Evolutionary conservation across 2,329 filamentous ascomycete genomes (phyloP), one percentile per base, ranked within the genome.

Genomic region (Sporothrix curviconia): DNA sequence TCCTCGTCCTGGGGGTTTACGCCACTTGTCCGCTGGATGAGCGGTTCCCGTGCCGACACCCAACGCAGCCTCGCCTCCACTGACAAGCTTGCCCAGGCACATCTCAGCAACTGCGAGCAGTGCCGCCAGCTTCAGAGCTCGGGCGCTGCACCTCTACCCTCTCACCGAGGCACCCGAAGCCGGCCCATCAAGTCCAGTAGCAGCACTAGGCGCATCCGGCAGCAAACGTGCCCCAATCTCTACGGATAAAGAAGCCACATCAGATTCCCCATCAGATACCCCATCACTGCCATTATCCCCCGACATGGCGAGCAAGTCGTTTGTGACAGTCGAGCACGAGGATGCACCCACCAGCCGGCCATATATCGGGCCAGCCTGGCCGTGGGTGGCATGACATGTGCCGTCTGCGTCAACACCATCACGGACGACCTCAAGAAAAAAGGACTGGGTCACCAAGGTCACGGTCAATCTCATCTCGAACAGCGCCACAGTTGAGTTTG

Each of bases 321-420:
- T 71, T 44, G 67, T 76, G 9, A 68, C 69, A 6, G 64, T 75
- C 34, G 71, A 73, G 51, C 65, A 67, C 17, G 67, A 66, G 5
- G 66, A 68, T 3, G 62, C 65, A 8, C 64, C 68, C 19, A 60
- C 68, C 9, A 65, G 63, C 34, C 64, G 64, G 28, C 63, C 62
- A n/a, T 64, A n/a, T 84, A 78, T 75, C 70, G 75, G 39, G 80
- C 76, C 2, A 77, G 73, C 0, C 61, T 84, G n/a, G 81, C 84
- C 19, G 78, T 91, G 40, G 82, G 78, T 28, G 87, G 87, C 54
- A 90, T 91, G 86, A 89, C 84, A 4, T 90, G 87, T 67, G 82
- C 83, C 14, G 79, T 85, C 12, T 91, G 87, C 65, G 78, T 78
- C 55, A 85, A 84, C 65, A 76, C 77, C 39, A 81, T 90, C 63